Evolutionary conservation across 495 filamentous ascomycete genomes (phyloP).

Genomic region (Penicillium bialowiezense): DNA sequence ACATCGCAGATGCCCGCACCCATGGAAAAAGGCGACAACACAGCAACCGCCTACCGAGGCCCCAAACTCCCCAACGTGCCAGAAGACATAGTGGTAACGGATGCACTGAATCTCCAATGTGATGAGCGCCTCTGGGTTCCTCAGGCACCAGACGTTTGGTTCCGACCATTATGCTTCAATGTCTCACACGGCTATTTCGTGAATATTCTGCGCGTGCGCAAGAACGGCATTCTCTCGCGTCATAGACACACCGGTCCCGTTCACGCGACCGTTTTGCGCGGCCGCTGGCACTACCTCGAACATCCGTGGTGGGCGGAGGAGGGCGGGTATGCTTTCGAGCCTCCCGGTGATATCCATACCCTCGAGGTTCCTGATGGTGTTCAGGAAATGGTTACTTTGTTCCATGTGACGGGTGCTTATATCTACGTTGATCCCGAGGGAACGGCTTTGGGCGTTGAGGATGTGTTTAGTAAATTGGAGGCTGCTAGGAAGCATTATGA

Average conservation of each 20-base stretch:
- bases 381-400: constrained; percentile 14
- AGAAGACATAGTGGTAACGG: constrained; percentile 11
- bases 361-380: constrained; percentile 16
- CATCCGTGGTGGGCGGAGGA: constrained; percentile 14
- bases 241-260: constrained; percentile 14
- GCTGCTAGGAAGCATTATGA: constrained; percentile 12
- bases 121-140: constrained; percentile 13
- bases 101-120: constrained; percentile 7
- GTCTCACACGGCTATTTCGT: constrained; percentile 16
- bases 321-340: constrained; percentile 14
- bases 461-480: constrained; percentile 12
- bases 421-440: constrained; percentile 11
- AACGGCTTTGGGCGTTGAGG: constrained; percentile 3
- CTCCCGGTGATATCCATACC: constrained; percentile 16
- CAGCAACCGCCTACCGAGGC: constrained; percentile 10
- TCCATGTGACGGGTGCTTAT: constrained; percentile 15
- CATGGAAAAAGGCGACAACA: background rate
- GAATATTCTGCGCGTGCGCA: constrained; percentile 13
- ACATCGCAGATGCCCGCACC: background rate
- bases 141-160: constrained; percentile 15
- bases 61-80: constrained; percentile 8
- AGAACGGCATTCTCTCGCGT: constrained; percentile 11
- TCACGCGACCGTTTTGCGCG: constrained; percentile 9
- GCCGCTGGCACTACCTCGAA: constrained; percentile 14
- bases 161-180: constrained; percentile 10